Percentiles rank a stretch among this genome's conserved stretches.
These are phyloP conservation scores for Sequoiadendron giganteum DNA, from an alignment of 75 land plant genomes.

Conservation along the genomic window DNA sequence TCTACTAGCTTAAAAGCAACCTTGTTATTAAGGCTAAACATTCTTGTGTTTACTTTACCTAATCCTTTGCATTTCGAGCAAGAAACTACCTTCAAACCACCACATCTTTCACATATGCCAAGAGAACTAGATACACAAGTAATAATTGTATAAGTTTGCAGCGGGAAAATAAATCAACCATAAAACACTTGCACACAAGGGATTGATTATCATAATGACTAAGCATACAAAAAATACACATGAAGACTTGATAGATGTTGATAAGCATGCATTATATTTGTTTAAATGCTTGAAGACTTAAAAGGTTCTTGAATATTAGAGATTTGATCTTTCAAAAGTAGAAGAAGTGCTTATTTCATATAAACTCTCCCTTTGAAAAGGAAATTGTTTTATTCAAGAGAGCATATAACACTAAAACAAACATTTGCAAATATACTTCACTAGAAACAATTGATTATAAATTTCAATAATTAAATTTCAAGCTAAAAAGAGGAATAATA, in stretches of 20 bases:
- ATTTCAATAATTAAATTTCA: too few species aligned
- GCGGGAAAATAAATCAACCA: neutral
- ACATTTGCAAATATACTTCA: too few species aligned
- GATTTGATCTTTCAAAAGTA: neutral
- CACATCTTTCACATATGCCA: slow-evolving; percentile 9
- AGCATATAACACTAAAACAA: too few species aligned
- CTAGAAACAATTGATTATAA: neutral
- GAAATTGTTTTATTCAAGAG: too few species aligned
- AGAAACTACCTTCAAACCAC: slow-evolving; percentile 15
- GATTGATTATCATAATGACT: neutral
- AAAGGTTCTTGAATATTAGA: neutral
- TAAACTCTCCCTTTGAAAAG: neutral
- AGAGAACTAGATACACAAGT: neutral
- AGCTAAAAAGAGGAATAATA: too few species aligned
- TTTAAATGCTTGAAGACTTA: neutral
- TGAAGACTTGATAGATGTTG: neutral
- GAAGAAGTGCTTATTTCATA: neutral
- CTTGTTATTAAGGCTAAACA: neutral
- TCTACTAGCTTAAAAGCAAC: neutral
- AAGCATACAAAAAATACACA: neutral
- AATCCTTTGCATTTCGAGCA: slow-evolving; percentile 11
- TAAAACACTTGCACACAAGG: neutral
- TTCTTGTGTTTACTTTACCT: neutral
- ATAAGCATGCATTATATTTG: neutral
- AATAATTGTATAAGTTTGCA: neutral